Evolutionary conservation across 345 rosid genomes (phyloP), one percentile per base, ranked within the genome.

Genomic region (Populus pruinosa): DNA sequence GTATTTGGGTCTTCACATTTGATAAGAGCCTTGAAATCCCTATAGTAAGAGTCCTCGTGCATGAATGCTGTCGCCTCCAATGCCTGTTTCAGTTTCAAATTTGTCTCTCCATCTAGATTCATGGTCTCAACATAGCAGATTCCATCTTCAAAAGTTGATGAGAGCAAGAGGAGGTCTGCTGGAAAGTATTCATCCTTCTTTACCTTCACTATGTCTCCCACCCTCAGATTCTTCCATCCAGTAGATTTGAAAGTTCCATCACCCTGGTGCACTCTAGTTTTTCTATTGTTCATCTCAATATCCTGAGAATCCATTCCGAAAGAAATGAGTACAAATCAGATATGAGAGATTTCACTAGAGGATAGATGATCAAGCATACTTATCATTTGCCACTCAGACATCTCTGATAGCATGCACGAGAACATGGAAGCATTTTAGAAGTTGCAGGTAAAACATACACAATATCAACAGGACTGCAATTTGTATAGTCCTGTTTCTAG

Each of bases 51-150:
- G 77, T 90, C 94, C 73, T 89, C 93, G 6, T 85, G 82, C 76
- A 93, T 83, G 49, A 76, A 77, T 4, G 93, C 87, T 77, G 98
- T 93, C 27, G 75, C 89, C 77, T 93, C 97, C 62, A 89, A 78
- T 73, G 91, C 97, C 85, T 94, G 95, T 79, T 91, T 93, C 12
- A 91, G 81, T 81, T 94, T 94, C 67, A 94, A 86, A 83, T 94
- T 94, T 21, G 98, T 93, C 81, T 94, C 98, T 16, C 98, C 98
- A 73, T 94, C 98, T 23, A 94, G 94, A 76, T 94, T 94, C 97
- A 89, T 94, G 56, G 98, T 94, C 88, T 93, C 98, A 25, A 94
- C 97, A 78, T 94, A 94, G 85, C 97, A 93, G 68, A 88, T 77
- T 64, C 90, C 94, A 76, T 93, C 97, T 1, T 90, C 97, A 77